Evolutionary conservation across 2,329 filamentous ascomycete species (phyloP).

Genomic region (Septoria petroselini): DNA sequence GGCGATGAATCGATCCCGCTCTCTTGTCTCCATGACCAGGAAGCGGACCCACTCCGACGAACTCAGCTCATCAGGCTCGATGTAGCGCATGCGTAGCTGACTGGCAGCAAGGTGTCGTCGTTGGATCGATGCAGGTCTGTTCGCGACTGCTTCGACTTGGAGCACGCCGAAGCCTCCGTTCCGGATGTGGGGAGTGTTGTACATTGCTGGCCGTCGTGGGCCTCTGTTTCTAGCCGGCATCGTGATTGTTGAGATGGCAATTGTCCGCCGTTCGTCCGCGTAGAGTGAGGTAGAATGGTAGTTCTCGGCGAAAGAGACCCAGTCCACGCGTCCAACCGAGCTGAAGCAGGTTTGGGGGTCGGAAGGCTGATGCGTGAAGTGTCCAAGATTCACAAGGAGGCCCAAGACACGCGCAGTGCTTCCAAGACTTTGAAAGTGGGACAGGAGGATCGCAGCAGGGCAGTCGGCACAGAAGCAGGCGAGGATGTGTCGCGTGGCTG

Average conservation of each 20-base stretch:
- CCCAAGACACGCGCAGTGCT: slow-evolving; percentile 6
- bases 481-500: slow-evolving; percentile 18
- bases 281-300: slow-evolving; percentile 2
- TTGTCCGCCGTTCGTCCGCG: slow-evolving; percentile 1
- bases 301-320: slow-evolving; percentile 4
- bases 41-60: slow-evolving; percentile 38
- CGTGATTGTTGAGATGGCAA: slow-evolving; percentile 7
- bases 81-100: slow-evolving; percentile 37
- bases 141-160: slow-evolving; percentile 37
- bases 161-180: slow-evolving; percentile 37
- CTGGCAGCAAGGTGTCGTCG: slow-evolving; percentile 37
- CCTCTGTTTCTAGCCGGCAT: slow-evolving; percentile 29
- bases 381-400: slow-evolving; percentile 12
- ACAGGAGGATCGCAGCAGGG: slow-evolving; percentile 3
- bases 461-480: slow-evolving; percentile 6
- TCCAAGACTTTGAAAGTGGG: slow-evolving; percentile 3
- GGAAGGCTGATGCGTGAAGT: not conserved
- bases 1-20: slow-evolving; percentile 37
- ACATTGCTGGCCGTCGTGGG: slow-evolving; percentile 34
- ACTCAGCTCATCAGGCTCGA: slow-evolving; percentile 37
- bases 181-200: slow-evolving; percentile 37
- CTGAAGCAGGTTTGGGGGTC: not conserved
- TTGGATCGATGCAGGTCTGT: slow-evolving; percentile 36
- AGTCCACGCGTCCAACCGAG: slow-evolving; percentile 7
- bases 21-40: slow-evolving; percentile 36